Evolutionary conservation across 768 basidiomycete species (phyloP).

Genomic region (Trametes elegans): DNA sequence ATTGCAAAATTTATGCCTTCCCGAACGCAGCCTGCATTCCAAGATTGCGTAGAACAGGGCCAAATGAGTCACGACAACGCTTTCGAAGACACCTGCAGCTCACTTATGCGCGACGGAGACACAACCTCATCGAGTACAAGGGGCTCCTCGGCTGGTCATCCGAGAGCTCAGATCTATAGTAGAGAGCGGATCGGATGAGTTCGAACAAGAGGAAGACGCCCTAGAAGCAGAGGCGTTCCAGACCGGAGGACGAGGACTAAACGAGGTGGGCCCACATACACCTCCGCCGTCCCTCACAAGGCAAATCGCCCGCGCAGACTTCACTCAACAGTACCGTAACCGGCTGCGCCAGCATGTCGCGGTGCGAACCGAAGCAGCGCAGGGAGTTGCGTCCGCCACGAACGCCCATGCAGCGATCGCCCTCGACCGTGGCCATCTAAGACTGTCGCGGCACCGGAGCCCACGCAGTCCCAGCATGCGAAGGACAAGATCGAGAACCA

Average conservation of each 20-base stretch:
- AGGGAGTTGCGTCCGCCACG: conserved; percentile 53
- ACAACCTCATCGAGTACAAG: conserved; percentile 35
- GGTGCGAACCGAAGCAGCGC: conserved; percentile 72
- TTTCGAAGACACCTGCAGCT: conserved; percentile 30
- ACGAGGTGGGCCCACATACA: conserved; percentile 51
- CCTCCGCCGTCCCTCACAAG: neutral
- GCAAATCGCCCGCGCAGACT: conserved; percentile 55
- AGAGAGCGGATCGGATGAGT: conserved; percentile 40
- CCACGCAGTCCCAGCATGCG: conserved; percentile 21
- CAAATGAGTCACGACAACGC: conserved; percentile 74
- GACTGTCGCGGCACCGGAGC: conserved; percentile 23
- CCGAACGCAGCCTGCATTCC: neutral
- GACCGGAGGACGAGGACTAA: conserved; percentile 85
- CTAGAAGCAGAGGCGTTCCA: conserved; percentile 37
- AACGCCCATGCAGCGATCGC: conserved; percentile 52
- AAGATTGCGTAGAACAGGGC: conserved; percentile 39
- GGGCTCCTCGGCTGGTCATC: conserved; percentile 28
- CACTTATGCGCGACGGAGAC: conserved; percentile 27
- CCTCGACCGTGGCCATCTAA: conserved; percentile 47
- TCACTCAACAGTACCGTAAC: conserved; percentile 99
- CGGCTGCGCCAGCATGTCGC: conserved; percentile 89
- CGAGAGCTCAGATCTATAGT: conserved; percentile 33
- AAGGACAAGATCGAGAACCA: conserved; percentile 71
- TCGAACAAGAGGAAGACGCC: conserved; percentile 35
- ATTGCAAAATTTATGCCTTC: conserved; percentile 1